phyloP scores from a whole-genome alignment of 2,329 filamentous ascomycete species.

The Fonsecaea monophora region DNA sequence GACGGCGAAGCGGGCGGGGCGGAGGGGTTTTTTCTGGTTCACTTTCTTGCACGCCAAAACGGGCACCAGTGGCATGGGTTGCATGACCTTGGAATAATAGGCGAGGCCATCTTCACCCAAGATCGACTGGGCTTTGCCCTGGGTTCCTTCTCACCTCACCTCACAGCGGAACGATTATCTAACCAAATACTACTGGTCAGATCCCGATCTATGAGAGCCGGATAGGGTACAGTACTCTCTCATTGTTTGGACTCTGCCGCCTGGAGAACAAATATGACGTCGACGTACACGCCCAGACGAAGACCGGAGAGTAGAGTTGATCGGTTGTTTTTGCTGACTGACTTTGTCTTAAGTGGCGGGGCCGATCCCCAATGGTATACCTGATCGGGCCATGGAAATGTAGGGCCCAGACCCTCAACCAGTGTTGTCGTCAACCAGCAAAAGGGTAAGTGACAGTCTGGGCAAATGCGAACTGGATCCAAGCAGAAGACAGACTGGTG shows the following conservation, averaged over 20 bases:
- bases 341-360: neutral
- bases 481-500: neutral
- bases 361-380: neutral
- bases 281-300: neutral
- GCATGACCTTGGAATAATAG: neutral
- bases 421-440: neutral
- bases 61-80: neutral
- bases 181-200: slow-evolving; percentile 19
- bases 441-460: neutral
- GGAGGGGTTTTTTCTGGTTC: too few species aligned
- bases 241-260: too few species aligned
- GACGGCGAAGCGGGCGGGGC: neutral
- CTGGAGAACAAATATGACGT: neutral
- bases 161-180: slow-evolving; percentile 20
- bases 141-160: slow-evolving; percentile 21
- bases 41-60: neutral
- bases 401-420: neutral
- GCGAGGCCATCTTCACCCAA: neutral
- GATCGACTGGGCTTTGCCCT: neutral
- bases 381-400: neutral
- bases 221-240: neutral
- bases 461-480: neutral
- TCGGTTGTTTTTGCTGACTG: neutral
- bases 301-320: neutral
- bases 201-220: neutral